Evolutionary conservation across 768 basidiomycete species (phyloP).

Genomic region (Leccinum truebloodii): DNA sequence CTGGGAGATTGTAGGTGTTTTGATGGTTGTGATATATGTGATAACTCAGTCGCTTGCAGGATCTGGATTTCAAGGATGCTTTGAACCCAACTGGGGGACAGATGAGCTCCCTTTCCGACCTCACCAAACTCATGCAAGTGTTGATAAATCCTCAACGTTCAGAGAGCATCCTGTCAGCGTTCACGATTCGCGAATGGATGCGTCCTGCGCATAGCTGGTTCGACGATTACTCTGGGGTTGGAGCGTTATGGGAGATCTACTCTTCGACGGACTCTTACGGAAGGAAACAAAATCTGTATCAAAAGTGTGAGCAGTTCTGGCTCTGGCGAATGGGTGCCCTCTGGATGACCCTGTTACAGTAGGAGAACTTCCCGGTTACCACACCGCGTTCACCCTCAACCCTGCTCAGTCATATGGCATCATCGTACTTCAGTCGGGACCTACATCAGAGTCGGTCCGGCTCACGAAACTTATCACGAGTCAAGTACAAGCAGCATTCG

Average conservation of each 20-base stretch:
- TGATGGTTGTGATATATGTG: background rate
- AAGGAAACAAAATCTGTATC: constrained; percentile 37
- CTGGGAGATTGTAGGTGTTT: constrained; percentile 35
- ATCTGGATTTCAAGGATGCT: constrained; percentile 39
- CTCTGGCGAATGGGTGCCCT: background rate
- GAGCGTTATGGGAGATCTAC: constrained; percentile 46
- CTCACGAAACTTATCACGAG: constrained; percentile 36
- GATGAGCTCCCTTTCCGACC: constrained; percentile 50
- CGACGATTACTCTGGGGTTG: constrained; percentile 38
- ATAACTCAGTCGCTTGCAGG: constrained; percentile 26
- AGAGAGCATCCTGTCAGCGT: constrained; percentile 36
- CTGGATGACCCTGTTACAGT: constrained; percentile 26
- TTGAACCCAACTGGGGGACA: constrained; percentile 51
- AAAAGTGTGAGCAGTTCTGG: constrained; percentile 1
- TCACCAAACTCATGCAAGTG: constrained; percentile 43
- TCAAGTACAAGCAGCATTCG: constrained; percentile 38
- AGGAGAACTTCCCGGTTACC: constrained; percentile 42
- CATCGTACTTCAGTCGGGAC: constrained; percentile 42
- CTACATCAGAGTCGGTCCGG: constrained; percentile 31
- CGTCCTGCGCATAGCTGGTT: constrained; percentile 42
- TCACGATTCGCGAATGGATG: constrained; percentile 44
- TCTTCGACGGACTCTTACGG: constrained; percentile 31
- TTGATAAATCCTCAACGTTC: constrained; percentile 43
- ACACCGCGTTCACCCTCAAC: constrained; percentile 41
- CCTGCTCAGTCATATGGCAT: constrained; percentile 44